Conservation (phyloP, 306 rosid species). For the Adenanthera pavonina region DNA sequence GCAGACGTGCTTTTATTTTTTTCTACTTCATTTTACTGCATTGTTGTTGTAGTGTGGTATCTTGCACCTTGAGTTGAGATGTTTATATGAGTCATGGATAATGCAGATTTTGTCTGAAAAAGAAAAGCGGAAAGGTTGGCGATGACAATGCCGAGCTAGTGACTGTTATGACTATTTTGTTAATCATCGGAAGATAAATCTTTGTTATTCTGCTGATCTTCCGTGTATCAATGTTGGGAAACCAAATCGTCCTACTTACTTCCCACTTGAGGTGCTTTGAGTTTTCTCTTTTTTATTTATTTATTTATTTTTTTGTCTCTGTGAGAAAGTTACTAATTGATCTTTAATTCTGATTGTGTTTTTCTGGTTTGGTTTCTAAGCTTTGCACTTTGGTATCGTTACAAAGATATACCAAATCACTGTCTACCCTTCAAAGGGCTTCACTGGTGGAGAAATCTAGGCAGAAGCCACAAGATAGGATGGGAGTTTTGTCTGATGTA, state of each 20-base stretch:
- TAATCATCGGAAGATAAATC: slow-evolving; percentile 58
- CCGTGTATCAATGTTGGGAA: slow-evolving; percentile 95
- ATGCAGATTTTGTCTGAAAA: slow-evolving; percentile 70
- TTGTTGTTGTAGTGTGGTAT: background rate
- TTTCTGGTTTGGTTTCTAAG: slow-evolving; percentile 43
- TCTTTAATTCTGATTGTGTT: background rate
- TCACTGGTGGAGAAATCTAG: slow-evolving; percentile 90
- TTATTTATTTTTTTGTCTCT: background rate
- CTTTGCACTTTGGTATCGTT: slow-evolving; percentile 81
- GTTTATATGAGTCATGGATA: background rate
- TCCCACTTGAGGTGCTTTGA: slow-evolving; percentile 80
- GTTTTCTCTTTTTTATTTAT: background rate
- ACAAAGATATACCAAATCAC: slow-evolving; percentile 85
- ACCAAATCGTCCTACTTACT: slow-evolving; percentile 84
- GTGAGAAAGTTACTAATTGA: background rate
- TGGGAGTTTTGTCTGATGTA: slow-evolving; percentile 72
- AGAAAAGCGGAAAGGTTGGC: slow-evolving; percentile 48
- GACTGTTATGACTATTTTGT: slow-evolving; percentile 89
- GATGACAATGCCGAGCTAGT: slow-evolving; percentile 56
- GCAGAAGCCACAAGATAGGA: slow-evolving; percentile 92
- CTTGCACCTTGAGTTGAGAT: background rate
- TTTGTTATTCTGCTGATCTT: slow-evolving; percentile 69
- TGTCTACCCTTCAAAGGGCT: slow-evolving; percentile 80
- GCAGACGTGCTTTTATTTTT: slow-evolving; percentile 56
- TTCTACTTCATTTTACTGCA: background rate